Evolutionary conservation across 73 alveolate species (phyloP).

Genomic region (Paramecium caudatum): DNA sequence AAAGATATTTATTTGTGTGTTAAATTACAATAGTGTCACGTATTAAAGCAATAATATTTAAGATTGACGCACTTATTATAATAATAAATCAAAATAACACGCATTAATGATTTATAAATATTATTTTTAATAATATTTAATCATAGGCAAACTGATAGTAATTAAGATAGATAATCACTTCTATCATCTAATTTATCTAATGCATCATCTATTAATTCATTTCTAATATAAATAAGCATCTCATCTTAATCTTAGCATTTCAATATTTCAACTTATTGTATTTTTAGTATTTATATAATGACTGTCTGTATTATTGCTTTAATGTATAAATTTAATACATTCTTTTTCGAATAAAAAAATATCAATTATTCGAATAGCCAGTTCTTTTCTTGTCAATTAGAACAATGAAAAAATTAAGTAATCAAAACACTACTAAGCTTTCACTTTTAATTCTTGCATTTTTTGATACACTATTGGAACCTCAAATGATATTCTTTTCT

Average conservation of each 20-base stretch:
- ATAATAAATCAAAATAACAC: no score
- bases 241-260: constrained; percentile 7
- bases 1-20: no score
- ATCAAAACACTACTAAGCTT: constrained; percentile 59
- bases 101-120: no score
- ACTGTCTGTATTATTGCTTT: constrained; percentile 39
- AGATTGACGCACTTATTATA: no score
- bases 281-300: constrained; percentile 32
- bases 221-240: constrained; percentile 21
- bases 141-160: constrained; percentile 26
- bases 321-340: not conserved
- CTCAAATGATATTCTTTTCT: constrained; percentile 52
- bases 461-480: constrained; percentile 46
- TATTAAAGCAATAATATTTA: no score
- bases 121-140: no score
- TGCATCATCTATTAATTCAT: constrained; percentile 62
- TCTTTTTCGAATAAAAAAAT: constrained; percentile 67
- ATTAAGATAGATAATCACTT: constrained; percentile 17
- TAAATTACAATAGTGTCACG: no score
- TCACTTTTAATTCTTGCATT: constrained; percentile 30
- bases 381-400: constrained; percentile 40
- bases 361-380: constrained; percentile 70
- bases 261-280: constrained; percentile 27
- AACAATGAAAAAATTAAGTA: constrained; percentile 37
- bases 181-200: constrained; percentile 68